A percentile compares a stretch with the other conserved stretches of the same genome.
Conservation (phyloP, 805 yeast species). For the Grigorovia jiainica region DNA sequence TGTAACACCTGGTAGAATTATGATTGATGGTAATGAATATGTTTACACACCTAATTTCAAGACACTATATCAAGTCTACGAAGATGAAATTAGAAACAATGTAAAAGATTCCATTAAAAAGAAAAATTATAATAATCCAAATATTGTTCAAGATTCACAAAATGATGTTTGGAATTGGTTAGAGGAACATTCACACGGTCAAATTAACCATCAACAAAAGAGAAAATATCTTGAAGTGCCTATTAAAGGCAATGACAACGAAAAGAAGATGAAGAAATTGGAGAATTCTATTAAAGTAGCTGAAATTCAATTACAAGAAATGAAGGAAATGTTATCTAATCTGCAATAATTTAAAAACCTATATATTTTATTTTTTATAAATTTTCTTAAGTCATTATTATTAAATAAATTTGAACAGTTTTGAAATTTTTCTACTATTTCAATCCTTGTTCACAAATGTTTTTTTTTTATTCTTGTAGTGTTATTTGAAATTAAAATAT, state of each 20-base stretch:
- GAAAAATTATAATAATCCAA: constrained; percentile 7
- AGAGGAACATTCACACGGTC: constrained; percentile 19
- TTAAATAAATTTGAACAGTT: too few species aligned
- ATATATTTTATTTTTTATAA: too few species aligned
- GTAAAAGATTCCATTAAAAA: constrained; percentile 5
- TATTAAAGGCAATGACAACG: not conserved
- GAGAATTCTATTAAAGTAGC: constrained; percentile 23
- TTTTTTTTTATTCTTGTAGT: not conserved
- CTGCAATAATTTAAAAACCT: constrained; percentile 2
- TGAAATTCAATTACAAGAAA: constrained; percentile 21
- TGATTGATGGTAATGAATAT: constrained; percentile 32
- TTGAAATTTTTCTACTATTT: too few species aligned
- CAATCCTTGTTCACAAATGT: too few species aligned
- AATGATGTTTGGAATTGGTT: constrained; percentile 71
- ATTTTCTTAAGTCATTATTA: too few species aligned
- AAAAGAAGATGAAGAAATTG: constrained; percentile 7
- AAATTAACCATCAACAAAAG: not conserved
- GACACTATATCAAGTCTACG: constrained; percentile 28
- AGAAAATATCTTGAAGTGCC: not conserved
- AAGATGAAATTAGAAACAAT: constrained; percentile 18
- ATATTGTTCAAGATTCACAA: constrained; percentile 40
- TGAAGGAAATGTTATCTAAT: constrained; percentile 15
- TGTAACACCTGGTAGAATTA: constrained; percentile 20
- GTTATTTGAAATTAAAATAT: too few species aligned
- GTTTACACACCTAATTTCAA: constrained; percentile 34